Percentiles rank a stretch among this genome's conserved stretches.
Conservation (phyloP, 345 rosid genomes). For the Zanthoxylum bungeanum region DNA sequence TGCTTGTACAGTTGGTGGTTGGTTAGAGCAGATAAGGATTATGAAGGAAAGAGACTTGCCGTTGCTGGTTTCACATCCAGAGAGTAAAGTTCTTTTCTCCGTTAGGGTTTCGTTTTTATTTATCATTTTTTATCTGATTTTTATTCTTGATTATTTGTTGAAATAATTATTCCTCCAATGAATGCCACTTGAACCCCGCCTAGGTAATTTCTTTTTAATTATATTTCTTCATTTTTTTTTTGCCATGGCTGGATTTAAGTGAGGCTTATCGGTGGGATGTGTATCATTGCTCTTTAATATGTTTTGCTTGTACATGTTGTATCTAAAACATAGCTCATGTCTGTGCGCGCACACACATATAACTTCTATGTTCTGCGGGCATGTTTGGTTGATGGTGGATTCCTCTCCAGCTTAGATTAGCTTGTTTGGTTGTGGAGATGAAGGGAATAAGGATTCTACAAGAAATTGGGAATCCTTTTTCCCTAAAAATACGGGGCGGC, state of each 20-base stretch:
- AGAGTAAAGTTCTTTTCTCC: slow-evolving; percentile 33
- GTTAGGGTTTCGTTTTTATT: not conserved
- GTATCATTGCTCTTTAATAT: too few relatives aligned
- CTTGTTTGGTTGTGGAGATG: not conserved
- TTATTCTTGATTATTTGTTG: not conserved
- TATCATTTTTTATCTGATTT: not conserved
- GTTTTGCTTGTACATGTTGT: not conserved
- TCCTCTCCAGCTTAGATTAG: not conserved
- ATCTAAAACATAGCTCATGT: not conserved
- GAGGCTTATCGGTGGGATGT: too few relatives aligned
- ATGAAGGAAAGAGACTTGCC: slow-evolving; percentile 59
- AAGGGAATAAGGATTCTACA: not conserved
- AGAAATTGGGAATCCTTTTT: not conserved
- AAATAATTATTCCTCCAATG: too few relatives aligned
- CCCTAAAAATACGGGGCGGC: too few relatives aligned
- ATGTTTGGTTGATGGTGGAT: too few relatives aligned
- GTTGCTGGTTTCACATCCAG: slow-evolving; percentile 54
- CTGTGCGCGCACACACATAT: too few relatives aligned
- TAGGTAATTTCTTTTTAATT: not conserved
- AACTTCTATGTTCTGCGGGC: not conserved
- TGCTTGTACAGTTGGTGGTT: slow-evolving; percentile 77
- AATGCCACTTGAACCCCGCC: too few relatives aligned
- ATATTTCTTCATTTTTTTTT: too few relatives aligned
- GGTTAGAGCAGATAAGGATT: slow-evolving; percentile 38
- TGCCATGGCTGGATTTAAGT: too few relatives aligned